Base-by-base conservation (phyloP, 1,284 basidiomycete species). In the Ustilago lituana region DNA sequence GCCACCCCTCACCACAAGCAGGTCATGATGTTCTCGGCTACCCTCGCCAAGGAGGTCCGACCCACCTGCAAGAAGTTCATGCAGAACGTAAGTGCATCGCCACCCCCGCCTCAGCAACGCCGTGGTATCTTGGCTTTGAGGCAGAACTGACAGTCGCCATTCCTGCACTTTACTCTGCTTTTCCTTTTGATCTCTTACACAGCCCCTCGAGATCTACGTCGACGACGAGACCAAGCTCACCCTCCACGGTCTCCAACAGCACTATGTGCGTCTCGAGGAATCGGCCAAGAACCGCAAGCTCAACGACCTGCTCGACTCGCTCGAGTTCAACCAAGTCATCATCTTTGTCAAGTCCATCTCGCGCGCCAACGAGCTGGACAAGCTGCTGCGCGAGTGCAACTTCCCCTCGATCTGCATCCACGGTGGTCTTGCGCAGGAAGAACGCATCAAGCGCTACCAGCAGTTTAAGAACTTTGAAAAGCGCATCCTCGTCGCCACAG, bases 1-100 rank as follows among this genome's bases (percentile, higher is more conserved):
- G 89, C 93, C 15, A 98, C 96, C n/a, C 96, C 96, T 57, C 95
- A 97, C 85, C 94, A 97, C 88, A 99, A 99, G 87, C 96, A 99
- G 87, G 96, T 99, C 73, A 98, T 98, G 96, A 98, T 99, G 96
- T 99, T 99, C 87, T 95, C 93, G 78, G 96, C 96, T 41, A 99
- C 96, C 1, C 86, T 99, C 64, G 89, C 93, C 57, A 98, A 98
- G 87, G 96, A 98, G 73, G 95, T 98, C 64, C 88, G 96, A 57
- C 88, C 90, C 7, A 98, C 94, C 0, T 99, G 96, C 88, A 98
- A 98, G 86, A 98, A 98, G 84, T 99, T 99, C 84, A 99, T 99
- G 96, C 92, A 93, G 55, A 97, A 93, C 83, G 95, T 97, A 79
- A 76, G 92, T 87, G 15, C 12, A 49, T 22, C 15, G 37, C 22